phyloP scores from a whole-genome alignment of 2,329 filamentous ascomycete genomes.

The Verticillium longisporum region DNA sequence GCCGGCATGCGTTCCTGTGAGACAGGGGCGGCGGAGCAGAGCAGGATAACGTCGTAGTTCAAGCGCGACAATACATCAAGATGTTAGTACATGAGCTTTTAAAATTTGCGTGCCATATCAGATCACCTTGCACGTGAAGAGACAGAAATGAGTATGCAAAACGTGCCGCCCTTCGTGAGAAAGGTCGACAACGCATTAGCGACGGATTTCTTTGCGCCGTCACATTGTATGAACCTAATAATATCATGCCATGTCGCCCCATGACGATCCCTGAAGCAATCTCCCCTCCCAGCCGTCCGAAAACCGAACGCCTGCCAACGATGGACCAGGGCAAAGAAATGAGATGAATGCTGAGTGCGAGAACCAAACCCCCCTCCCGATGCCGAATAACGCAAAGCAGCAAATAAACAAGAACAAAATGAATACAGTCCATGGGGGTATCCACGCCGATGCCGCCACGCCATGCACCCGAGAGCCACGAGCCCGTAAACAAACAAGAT shows the following conservation, averaged over 20 bases:
- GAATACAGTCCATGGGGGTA: neutral
- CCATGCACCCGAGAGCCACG: neutral
- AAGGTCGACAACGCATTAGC: neutral
- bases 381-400: neutral
- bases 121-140: neutral
- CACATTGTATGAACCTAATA: neutral
- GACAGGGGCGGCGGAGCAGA: too few species aligned
- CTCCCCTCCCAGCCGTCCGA: neutral
- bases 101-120: too few species aligned
- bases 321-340: too few species aligned
- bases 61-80: too few species aligned
- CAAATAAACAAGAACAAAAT: neutral
- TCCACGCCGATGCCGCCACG: neutral
- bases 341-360: neutral
- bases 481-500: neutral
- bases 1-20: too few species aligned
- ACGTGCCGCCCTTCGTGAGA: neutral
- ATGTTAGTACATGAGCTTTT: too few species aligned
- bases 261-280: neutral
- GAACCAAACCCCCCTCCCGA: neutral
- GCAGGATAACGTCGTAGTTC: too few species aligned
- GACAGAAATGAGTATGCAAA: neutral
- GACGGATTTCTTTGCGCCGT: neutral
- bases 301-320: neutral
- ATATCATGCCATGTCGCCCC: neutral